Base-by-base conservation (phyloP, 1,284 basidiomycete species). In the Trichosporon coremiiforme region DNA sequence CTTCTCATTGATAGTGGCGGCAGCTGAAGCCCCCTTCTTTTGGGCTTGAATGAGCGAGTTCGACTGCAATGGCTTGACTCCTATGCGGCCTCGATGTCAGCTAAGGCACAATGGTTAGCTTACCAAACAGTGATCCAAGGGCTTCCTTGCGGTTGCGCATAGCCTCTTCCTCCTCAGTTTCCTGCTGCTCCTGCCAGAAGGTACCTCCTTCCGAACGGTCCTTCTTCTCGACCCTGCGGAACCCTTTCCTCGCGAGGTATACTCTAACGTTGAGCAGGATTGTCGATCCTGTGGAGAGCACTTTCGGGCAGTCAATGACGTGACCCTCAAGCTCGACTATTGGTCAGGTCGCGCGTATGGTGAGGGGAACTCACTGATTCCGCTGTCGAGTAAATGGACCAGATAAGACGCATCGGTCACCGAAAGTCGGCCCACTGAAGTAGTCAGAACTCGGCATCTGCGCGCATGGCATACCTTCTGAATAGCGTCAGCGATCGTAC, bases 141-240 rank as follows among this genome's bases (percentile, higher is more conserved):
- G 82, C 78, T 65, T 82, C 80, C 70, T 84, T 84, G 20, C 83
- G 71, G 67, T 78, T 77, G 20, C 83, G 70, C 81, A 84, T 82
- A 5, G 79, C 79, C 67, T 82, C 78, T 64, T 84, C 82, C 38
- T 80, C 80, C 9, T 68, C 75, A 0, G 83, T 83, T 72, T 84
- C 83, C 62, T 80, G 78, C 67, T 83, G 81, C 60, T 83, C 80
- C 64, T 82, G 79, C 82, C 82, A 84, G 66, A 81, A 83, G 2
- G 77, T 74, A 62, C 74, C 63, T 36, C 67, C 68, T 22, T 77
- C 75, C 29, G 72, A 68, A 33, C 78, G 65, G 7, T 76, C 77
- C 25, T 73, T 73, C 69, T 78, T 78, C 38, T 78, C 76, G 0
- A 76, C 71, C 53, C 75, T 76, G 41, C 76, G 75, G 66, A 84